Base-by-base conservation (phyloP, 768 basidiomycete species). In the Psilocybe sp. region DNA sequence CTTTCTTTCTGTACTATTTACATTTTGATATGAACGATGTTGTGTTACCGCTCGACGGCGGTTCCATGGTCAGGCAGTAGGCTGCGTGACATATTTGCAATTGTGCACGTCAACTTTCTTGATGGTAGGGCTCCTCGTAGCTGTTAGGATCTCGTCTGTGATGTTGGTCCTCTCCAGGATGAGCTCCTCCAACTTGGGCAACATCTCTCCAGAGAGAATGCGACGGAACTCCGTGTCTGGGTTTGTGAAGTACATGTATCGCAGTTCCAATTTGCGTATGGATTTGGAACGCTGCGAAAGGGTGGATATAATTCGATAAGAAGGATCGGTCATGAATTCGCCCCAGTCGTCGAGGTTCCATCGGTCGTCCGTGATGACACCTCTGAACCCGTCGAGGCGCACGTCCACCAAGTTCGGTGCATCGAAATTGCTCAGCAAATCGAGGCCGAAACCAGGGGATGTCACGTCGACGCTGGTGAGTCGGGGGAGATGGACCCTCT, bases 341-440 rank as follows among this genome's bases (percentile, higher is more conserved):
- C 47, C 47, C 47, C 47, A 48, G n/a, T 48, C 43, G n/a, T 37
- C 16, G 14, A 32, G 35, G 20, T 46, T 43, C 50, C 50, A 51
- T 31, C 37, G 32, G 28, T 8, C 13, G n/a, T 45, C 50, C 1
- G 42, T 20, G 3, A 44, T 32, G 8, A n/a, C 38, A 2, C 31
- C 36, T 18, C 43, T 18, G 12, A 14, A 51, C 10, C 44, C 50
- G 16, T 51, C 42, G 5, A 51, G 37, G 16, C 43, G 35, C n/a
- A 51, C 31, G 5, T 44, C 38, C n/a, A 18, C 20, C 7, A 51
- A 20, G 20, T 10, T 19, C 5, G 50, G 50, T 32, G 50, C 50
- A 16, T 37, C 13, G 16, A 51, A 44, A 38, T 51, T 51, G 10
- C 50, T 37, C 3, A 51, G 43, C 20, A 51, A 20, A 10, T 51